Percentiles rank a stretch among this genome's conserved stretches.
phyloP scores from a whole-genome alignment of 148 eudicot species.

The Arbutus unedo region DNA sequence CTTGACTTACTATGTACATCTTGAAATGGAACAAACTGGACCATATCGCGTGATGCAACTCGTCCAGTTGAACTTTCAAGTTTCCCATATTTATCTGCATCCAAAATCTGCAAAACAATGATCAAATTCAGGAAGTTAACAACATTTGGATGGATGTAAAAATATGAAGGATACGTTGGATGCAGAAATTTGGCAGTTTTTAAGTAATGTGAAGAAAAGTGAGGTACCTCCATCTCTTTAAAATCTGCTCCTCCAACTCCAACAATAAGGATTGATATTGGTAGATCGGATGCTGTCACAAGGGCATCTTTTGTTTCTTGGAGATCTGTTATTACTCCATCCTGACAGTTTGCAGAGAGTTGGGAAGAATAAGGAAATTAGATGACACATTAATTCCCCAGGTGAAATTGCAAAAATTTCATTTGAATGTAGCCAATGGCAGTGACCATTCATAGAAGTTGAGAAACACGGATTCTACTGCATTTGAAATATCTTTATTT shows the following conservation, averaged over 20 bases:
- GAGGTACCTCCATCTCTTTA: slow-evolving; percentile 92
- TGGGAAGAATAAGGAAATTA: neutral
- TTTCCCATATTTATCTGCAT: slow-evolving; percentile 83
- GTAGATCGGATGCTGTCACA: slow-evolving; percentile 91
- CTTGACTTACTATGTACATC: slow-evolving; percentile 70
- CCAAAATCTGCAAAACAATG: slow-evolving; percentile 55
- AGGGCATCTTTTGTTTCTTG: slow-evolving; percentile 98
- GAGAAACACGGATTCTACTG: neutral
- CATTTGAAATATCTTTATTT: neutral
- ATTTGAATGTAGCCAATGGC: neutral
- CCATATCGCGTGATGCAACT: slow-evolving; percentile 87
- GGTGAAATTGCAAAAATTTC: neutral
- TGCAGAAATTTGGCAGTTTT: neutral
- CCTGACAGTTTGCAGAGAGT: slow-evolving; percentile 39
- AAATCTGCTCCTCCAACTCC: slow-evolving; percentile 99
- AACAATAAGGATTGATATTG: slow-evolving; percentile 90
- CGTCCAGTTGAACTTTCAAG: slow-evolving; percentile 87
- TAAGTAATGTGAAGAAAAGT: slow-evolving; percentile 13
- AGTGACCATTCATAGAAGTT: neutral
- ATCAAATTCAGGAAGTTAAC: neutral
- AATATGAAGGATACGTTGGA: neutral
- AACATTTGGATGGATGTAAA: neutral
- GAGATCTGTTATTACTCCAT: slow-evolving; percentile 97
- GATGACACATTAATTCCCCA: neutral
- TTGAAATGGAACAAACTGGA: slow-evolving; percentile 94